A percentile compares a stretch with the other conserved stretches of the same genome.
Evolutionary conservation across 345 rosid species (phyloP).

Genomic region (Brassica nigra): DNA sequence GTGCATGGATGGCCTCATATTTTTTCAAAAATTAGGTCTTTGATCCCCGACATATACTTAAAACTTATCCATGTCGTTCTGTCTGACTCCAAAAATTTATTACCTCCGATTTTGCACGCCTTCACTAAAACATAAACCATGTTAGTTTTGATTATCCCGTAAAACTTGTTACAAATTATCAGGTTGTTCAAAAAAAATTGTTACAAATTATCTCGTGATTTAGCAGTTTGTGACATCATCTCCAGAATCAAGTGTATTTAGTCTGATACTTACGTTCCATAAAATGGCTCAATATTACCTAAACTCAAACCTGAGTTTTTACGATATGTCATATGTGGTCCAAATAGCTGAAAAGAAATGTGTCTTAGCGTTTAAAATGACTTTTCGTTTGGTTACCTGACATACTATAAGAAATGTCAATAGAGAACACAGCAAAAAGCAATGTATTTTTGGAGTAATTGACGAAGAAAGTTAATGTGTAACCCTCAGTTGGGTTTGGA

Average conservation of each 20-base stretch:
- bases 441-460: slow-evolving; percentile 52
- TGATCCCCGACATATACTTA: background rate
- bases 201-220: background rate
- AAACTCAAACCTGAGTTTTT: background rate
- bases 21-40: background rate
- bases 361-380: background rate
- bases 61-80: no score
- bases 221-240: background rate
- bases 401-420: slow-evolving; percentile 19
- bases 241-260: background rate
- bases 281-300: background rate
- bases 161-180: background rate
- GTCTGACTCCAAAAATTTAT: no score
- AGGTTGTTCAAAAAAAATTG: background rate
- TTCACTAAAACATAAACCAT: background rate
- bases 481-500: slow-evolving; percentile 25
- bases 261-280: background rate
- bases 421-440: background rate
- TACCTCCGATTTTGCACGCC: background rate
- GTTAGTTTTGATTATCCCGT: background rate
- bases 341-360: slow-evolving; percentile 15
- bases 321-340: background rate
- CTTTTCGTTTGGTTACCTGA: slow-evolving; percentile 28
- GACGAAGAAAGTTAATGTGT: slow-evolving; percentile 71
- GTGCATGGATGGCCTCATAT: background rate